Conservation (phyloP, 2,329 filamentous ascomycete species). For the Cladophialophora yegresii region DNA sequence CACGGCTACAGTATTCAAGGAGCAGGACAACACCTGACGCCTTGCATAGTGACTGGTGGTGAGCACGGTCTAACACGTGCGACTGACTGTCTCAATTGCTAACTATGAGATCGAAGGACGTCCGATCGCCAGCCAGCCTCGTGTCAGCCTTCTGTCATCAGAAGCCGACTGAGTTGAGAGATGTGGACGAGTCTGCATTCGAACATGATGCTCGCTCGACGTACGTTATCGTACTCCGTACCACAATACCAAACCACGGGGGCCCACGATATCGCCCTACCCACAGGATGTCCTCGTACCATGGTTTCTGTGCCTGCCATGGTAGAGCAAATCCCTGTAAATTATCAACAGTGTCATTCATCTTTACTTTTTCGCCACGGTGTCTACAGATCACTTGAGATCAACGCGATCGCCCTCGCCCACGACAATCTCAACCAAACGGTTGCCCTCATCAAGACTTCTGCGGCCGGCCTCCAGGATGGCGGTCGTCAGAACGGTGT, state of each 20-base stretch:
- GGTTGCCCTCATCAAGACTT: conserved; percentile 78
- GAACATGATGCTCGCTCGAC: not conserved
- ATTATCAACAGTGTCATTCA: not conserved
- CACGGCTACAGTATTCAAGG: not conserved
- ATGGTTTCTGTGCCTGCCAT: not conserved
- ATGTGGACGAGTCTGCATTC: not conserved
- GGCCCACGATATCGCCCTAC: not conserved
- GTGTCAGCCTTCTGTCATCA: too few species aligned
- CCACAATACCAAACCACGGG: not conserved
- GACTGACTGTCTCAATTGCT: not conserved
- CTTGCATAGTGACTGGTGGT: not conserved
- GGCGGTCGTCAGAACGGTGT: conserved; percentile 88
- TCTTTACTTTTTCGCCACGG: not conserved
- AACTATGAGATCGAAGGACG: too few species aligned
- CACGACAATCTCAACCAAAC: conserved; percentile 72
- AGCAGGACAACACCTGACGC: not conserved
- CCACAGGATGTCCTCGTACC: not conserved
- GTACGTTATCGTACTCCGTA: too few species aligned
- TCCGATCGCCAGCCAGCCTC: too few species aligned
- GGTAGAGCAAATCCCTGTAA: not conserved
- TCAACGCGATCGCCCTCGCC: conserved; percentile 48
- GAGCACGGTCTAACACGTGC: not conserved
- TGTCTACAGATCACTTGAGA: conserved; percentile 13
- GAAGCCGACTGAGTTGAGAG: too few species aligned
- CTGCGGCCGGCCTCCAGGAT: conserved; percentile 84